Conservation (phyloP, 2,329 filamentous ascomycete genomes). For the Madurella fahalii region DNA sequence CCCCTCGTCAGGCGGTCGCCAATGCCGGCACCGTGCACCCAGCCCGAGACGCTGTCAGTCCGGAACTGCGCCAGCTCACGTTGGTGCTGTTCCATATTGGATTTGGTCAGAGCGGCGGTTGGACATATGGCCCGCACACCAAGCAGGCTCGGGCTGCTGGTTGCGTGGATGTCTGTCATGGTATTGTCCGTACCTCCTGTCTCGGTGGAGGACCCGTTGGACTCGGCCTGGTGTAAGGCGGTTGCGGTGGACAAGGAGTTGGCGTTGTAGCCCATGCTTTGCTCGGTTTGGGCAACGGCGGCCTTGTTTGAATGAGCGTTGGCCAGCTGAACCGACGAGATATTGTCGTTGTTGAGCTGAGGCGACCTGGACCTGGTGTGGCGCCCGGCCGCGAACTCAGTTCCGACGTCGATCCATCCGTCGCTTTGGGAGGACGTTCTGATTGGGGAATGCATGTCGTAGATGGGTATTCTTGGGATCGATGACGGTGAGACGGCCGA, state of each 20-base stretch:
- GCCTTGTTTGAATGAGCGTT: constrained; percentile 11
- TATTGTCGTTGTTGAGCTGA: constrained; percentile 24
- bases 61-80: constrained; percentile 3
- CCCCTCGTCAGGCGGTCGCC: not conserved
- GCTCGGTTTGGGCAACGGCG: not conserved
- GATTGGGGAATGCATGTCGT: constrained; percentile 3
- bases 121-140: not conserved
- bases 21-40: constrained; percentile 14
- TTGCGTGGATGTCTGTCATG: not conserved
- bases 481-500: not conserved
- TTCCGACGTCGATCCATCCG: constrained; percentile 2
- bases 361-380: constrained; percentile 21
- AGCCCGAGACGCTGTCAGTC: constrained; percentile 10
- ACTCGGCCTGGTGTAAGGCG: constrained; percentile 8
- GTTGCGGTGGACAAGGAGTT: not conserved
- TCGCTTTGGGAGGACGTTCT: constrained; percentile 2
- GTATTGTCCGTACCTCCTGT: constrained; percentile 14
- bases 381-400: constrained; percentile 2
- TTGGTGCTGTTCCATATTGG: constrained; percentile 11
- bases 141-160: not conserved
- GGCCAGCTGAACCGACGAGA: constrained; percentile 20
- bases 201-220: constrained; percentile 17
- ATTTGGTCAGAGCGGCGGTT: constrained; percentile 7
- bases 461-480: not conserved
- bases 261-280: not conserved